Conservation (phyloP, 768 basidiomycete genomes). For the Leccinum variicolor region DNA sequence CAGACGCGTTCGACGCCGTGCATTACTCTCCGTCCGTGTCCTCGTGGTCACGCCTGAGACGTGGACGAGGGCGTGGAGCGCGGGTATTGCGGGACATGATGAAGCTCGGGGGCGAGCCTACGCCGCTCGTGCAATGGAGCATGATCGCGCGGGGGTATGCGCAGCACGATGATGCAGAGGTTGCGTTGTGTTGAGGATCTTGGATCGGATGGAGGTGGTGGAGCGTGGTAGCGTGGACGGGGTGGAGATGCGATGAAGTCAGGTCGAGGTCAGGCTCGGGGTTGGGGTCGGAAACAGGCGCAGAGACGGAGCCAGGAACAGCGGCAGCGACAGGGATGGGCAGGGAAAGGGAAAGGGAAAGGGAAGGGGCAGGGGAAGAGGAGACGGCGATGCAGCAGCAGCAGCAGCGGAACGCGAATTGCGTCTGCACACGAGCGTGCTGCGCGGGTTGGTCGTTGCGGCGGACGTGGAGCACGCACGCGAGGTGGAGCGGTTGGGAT, state of each 20-base stretch:
- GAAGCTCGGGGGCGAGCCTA: no score
- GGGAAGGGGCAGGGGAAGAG: neutral
- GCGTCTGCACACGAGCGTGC: constrained; percentile 35
- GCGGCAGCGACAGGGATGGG: neutral
- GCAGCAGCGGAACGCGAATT: neutral
- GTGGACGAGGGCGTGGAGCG: constrained; percentile 5
- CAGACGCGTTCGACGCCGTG: constrained; percentile 31
- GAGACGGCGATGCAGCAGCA: no score
- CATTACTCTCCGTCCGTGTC: constrained; percentile 56
- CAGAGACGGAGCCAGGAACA: neutral
- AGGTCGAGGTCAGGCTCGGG: no score
- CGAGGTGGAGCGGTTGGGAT: constrained; percentile 27
- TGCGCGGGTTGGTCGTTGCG: constrained; percentile 36
- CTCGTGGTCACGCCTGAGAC: constrained; percentile 28
- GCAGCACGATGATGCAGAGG: no score
- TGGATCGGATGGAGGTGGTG: no score
- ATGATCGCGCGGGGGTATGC: no score
- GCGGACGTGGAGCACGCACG: constrained; percentile 27
- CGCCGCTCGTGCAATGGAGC: no score
- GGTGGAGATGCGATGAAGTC: neutral
- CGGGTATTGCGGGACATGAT: constrained; percentile 52
- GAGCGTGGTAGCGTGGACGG: neutral
- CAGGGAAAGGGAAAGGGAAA: no score
- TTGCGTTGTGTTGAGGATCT: no score
- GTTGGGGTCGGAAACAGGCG: neutral